Conservation (phyloP, 2,329 filamentous ascomycete genomes). For the Cladosporium sphaerospermum region DNA sequence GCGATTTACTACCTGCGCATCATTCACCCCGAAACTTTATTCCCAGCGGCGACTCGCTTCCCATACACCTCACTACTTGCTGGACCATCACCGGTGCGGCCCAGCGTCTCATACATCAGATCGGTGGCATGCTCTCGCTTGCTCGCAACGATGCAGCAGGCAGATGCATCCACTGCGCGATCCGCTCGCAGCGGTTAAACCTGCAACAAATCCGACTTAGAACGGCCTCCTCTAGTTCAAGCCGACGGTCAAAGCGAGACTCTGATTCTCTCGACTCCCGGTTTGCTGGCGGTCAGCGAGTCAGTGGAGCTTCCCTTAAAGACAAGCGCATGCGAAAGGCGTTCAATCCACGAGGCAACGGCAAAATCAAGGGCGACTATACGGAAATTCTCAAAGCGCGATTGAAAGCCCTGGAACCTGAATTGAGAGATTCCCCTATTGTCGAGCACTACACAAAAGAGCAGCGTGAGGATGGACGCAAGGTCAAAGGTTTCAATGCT, state of each 20-base stretch:
- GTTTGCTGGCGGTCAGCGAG: background rate
- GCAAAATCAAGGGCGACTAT: constrained; percentile 13
- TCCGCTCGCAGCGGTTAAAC: constrained; percentile 24
- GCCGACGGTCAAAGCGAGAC: too few relatives aligned
- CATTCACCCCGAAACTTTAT: background rate
- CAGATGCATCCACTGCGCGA: constrained; percentile 37
- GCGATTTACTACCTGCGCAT: background rate
- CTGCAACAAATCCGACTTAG: constrained; percentile 27
- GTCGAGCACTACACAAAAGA: constrained; percentile 25
- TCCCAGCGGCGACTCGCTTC: background rate
- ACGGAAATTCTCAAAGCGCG: constrained; percentile 19
- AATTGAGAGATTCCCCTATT: constrained; percentile 28
- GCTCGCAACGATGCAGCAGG: constrained; percentile 15
- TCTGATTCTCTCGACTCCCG: background rate
- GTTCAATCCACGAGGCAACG: background rate
- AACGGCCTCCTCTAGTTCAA: constrained; percentile 4
- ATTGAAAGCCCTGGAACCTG: constrained; percentile 20
- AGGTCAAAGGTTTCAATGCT: constrained; percentile 19
- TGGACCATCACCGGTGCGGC: background rate
- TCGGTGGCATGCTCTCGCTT: constrained; percentile 13
- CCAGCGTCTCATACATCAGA: background rate
- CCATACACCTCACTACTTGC: background rate
- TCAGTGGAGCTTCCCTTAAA: background rate
- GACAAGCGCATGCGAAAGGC: background rate
- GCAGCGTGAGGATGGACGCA: constrained; percentile 12